Evolutionary conservation across 805 yeast genomes (phyloP).

Genomic region (Pichia manshurica): DNA sequence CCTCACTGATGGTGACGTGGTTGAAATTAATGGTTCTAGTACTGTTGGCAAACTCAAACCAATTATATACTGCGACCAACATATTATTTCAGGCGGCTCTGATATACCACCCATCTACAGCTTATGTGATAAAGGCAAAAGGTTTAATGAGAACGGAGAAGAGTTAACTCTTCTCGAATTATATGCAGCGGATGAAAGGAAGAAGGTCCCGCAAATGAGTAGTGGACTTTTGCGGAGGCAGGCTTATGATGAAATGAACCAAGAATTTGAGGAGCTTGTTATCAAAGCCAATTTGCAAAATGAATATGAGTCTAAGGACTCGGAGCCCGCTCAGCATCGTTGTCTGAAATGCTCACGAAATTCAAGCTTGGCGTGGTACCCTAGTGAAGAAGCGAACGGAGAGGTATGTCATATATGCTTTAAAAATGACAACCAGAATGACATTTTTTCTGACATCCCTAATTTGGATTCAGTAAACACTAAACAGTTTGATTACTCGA

Average conservation of each 20-base stretch:
- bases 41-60: constrained; percentile 40
- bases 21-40: constrained; percentile 21
- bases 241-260: constrained; percentile 7
- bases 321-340: neutral
- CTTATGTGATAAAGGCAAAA: constrained; percentile 30
- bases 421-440: neutral
- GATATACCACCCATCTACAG: constrained; percentile 22
- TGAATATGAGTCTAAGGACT: neutral
- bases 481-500: constrained; percentile 1
- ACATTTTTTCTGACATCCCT: neutral
- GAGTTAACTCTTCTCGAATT: constrained; percentile 36
- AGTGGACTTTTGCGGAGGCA: constrained; percentile 13
- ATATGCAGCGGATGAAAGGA: constrained; percentile 34
- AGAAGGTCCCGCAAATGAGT: neutral
- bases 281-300: neutral
- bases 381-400: neutral
- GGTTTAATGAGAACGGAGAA: constrained; percentile 19
- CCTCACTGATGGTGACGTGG: constrained; percentile 11
- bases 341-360: constrained; percentile 5
- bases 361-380: constrained; percentile 9
- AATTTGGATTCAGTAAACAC: constrained; percentile 1
- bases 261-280: constrained; percentile 5
- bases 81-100: constrained; percentile 16
- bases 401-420: constrained; percentile 8
- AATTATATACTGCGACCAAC: constrained; percentile 38